Evolutionary conservation across 768 basidiomycete species (phyloP).

Genomic region (Lepiota venenata): DNA sequence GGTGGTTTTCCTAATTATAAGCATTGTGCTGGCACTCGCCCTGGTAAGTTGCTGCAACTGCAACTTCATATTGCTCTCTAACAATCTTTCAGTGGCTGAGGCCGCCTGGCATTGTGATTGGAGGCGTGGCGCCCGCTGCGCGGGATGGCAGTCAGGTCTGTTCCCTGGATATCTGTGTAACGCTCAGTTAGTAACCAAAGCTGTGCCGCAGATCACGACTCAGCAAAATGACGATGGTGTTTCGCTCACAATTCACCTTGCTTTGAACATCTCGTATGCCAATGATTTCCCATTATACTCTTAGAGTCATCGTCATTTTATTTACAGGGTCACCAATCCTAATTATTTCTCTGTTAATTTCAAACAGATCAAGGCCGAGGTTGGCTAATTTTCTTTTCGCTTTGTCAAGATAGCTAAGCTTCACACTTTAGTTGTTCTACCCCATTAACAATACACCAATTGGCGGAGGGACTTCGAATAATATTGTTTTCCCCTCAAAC

Average conservation of each 20-base stretch:
- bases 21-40: conserved; percentile 62
- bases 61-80: neutral
- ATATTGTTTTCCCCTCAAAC: conserved; percentile 48
- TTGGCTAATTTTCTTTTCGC: conserved; percentile 21
- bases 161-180: conserved; percentile 2
- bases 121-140: conserved; percentile 38
- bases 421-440: conserved; percentile 55
- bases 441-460: conserved; percentile 70
- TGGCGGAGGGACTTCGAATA: conserved; percentile 53
- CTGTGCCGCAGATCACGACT: neutral
- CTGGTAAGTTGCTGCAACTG: conserved; percentile 45
- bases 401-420: neutral
- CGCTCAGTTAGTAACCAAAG: neutral
- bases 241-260: conserved; percentile 5
- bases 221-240: neutral
- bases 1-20: conserved; percentile 56
- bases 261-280: conserved; percentile 8
- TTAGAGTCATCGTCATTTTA: neutral
- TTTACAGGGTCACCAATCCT: conserved; percentile 68
- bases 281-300: neutral
- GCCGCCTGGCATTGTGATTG: conserved; percentile 66
- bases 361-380: conserved; percentile 59
- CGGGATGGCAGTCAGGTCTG: conserved; percentile 43
- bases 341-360: conserved; percentile 76
- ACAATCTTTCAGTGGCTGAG: conserved; percentile 58